Evolutionary conservation across 306 rosid species (phyloP).

Genomic region (Dalbergia cochinchinensis): DNA sequence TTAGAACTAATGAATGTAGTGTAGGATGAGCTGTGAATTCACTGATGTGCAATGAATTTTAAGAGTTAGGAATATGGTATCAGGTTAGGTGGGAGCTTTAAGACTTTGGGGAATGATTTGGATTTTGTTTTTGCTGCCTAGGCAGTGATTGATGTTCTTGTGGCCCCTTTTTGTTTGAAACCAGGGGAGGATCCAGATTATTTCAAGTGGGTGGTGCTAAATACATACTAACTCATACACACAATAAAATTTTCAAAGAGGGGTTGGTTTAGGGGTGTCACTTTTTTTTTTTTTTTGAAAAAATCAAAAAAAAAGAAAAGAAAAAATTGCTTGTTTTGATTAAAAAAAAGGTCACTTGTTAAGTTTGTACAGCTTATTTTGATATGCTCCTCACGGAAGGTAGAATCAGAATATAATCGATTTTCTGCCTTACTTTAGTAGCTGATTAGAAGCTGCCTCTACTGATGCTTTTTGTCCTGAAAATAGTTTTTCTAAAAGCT

Average conservation of each 20-base stretch:
- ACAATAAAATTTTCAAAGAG: neutral
- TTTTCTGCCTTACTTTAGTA: too few species aligned
- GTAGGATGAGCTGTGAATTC: neutral
- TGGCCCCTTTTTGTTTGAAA: conserved; percentile 10
- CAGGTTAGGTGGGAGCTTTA: neutral
- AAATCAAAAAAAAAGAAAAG: too few species aligned
- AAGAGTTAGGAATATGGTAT: neutral
- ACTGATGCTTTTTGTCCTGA: too few species aligned
- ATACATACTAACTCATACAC: neutral
- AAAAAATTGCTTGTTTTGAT: too few species aligned
- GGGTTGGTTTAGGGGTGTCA: neutral
- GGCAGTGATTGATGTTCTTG: neutral
- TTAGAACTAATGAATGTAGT: neutral
- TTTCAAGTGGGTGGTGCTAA: neutral
- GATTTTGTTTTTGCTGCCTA: neutral
- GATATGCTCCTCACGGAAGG: too few species aligned
- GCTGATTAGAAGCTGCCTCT: too few species aligned
- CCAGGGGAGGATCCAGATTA: neutral
- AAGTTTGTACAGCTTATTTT: too few species aligned
- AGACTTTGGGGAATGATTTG: conserved; percentile 11
- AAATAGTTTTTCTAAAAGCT: too few species aligned
- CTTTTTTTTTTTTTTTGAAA: too few species aligned
- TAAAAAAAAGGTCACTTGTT: too few species aligned
- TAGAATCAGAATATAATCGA: too few species aligned
- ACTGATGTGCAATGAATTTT: neutral